These are phyloP conservation scores for Paramarasmius palmivorus DNA, from an alignment of 1,284 basidiomycete species.

Conservation along the genomic window DNA sequence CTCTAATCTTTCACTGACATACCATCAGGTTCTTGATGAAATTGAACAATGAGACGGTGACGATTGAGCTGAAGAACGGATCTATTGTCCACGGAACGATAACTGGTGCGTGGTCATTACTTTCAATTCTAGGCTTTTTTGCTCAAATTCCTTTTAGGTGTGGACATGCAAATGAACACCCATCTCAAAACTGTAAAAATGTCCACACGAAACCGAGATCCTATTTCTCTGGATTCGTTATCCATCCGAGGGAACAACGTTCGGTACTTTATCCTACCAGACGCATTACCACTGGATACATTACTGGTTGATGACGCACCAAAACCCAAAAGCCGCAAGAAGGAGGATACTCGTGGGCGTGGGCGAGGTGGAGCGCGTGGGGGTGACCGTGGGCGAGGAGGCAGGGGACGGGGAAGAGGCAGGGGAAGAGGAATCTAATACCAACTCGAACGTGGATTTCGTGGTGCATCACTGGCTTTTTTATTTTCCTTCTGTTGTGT, in stretches of 20 bases:
- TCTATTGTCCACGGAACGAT: conserved; percentile 96
- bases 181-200: conserved; percentile 97
- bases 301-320: conserved; percentile 97
- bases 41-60: conserved; percentile 99
- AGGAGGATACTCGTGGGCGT: conserved; percentile 68
- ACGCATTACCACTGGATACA: conserved; percentile 94
- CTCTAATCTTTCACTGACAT: not conserved
- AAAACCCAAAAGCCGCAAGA: conserved; percentile 89
- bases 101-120: conserved; percentile 65
- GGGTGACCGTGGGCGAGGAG: conserved; percentile 42
- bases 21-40: conserved; percentile 93
- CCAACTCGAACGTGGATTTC: too few relatives aligned
- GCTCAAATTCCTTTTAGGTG: conserved; percentile 51
- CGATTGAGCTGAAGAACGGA: conserved; percentile 98
- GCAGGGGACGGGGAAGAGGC: conserved; percentile 45
- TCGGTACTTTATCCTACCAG: conserved; percentile 94
- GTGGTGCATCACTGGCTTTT: too few relatives aligned
- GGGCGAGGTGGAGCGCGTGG: conserved; percentile 57
- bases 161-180: conserved; percentile 98
- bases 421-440: conserved; percentile 41
- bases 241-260: conserved; percentile 93
- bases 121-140: not conserved
- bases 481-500: too few relatives aligned
- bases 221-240: conserved; percentile 79
- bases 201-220: conserved; percentile 87